Base-by-base conservation (phyloP, 2,329 filamentous ascomycete species). In the Cryphonectria carpinicola region DNA sequence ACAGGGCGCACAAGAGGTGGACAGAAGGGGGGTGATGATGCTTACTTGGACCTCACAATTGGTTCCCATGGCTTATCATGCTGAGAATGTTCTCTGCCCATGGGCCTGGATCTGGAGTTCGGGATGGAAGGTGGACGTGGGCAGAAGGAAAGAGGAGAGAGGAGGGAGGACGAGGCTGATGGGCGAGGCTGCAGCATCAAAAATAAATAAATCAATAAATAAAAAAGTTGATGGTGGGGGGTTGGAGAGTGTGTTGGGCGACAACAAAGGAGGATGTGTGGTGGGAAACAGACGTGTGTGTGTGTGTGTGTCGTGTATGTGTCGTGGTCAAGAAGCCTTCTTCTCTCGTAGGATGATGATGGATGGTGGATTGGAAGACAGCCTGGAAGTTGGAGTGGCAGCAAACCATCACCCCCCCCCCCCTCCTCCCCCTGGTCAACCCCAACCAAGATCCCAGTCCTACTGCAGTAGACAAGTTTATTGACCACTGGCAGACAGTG, bases 31-130 rank as follows among this genome's bases (percentile, higher is more conserved):
- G 41, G 19, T 41, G 41, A 19, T 17, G 41, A 43, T 43, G 82
- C 83, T 79, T 78, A 85, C 84, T 82, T 82, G 79, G 78, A 77
- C 80, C 78, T 80, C 76, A 78, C 78, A 79, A 79, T 78, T 80
- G 78, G 82, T 79, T 82, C 83, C 84, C 84, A 86, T 86, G 81
- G 80, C 81, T 84, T 80, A 81, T 82, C 81, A 78, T 78, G 79
- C 78, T 74, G 78, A 77, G 80, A 79, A 80, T 80, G 78, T 76
- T 71, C 76, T 77, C 78, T 80, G 80, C 82, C 81, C 83, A 85
- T 85, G 79, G 79, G 80, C 78, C 66, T 71, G 66, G 60, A 66
- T 69, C 67, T 66, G 62, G 69, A 58, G 66, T 66, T 32, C 37
- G 49, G 25, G 39, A 32, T 28, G 22, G 46, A 22, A n/a, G 46